Percentiles rank a stretch among this genome's conserved stretches.
Evolutionary conservation across 1,284 basidiomycete species (phyloP).

Genomic region (Chalciporus sp.): DNA sequence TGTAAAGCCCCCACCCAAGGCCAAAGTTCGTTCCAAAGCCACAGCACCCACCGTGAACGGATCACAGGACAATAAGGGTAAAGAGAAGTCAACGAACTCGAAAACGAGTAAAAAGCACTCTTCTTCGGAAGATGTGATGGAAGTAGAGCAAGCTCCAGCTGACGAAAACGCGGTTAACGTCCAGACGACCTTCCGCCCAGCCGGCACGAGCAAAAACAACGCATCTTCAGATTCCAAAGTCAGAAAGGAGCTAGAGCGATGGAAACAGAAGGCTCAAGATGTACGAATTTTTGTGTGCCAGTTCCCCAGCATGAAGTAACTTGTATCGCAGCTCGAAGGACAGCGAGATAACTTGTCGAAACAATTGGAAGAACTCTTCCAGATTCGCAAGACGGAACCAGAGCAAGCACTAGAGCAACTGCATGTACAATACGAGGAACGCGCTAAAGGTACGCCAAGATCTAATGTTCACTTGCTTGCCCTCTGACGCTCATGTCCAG

Average conservation of each 20-base stretch:
- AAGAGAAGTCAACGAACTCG: conserved; percentile 15
- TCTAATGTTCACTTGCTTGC: background rate
- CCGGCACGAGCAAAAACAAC: conserved; percentile 15
- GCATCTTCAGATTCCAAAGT: conserved; percentile 14
- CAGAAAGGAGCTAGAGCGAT: conserved; percentile 32
- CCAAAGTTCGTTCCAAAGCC: conserved; percentile 21
- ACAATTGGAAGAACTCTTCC: conserved; percentile 59
- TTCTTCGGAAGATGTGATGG: conserved; percentile 17
- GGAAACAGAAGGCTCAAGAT: conserved; percentile 34
- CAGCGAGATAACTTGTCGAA: conserved; percentile 51
- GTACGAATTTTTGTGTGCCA: conserved; percentile 13
- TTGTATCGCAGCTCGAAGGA: conserved; percentile 39
- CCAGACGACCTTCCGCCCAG: background rate
- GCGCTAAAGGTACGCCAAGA: conserved; percentile 47
- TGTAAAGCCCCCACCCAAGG: conserved; percentile 15
- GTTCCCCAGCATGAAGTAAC: background rate
- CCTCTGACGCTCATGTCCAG: conserved; percentile 38
- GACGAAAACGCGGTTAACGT: conserved; percentile 8
- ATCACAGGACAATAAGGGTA: conserved; percentile 15
- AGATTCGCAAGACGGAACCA: conserved; percentile 61
- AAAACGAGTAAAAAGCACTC: conserved; percentile 13
- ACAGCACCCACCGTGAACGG: conserved; percentile 2
- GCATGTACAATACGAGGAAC: conserved; percentile 50
- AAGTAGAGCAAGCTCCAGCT: conserved; percentile 13
- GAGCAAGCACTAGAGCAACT: conserved; percentile 55